Base-by-base conservation (phyloP, 495 filamentous ascomycete genomes). In the Aspergillus nidulans region DNA sequence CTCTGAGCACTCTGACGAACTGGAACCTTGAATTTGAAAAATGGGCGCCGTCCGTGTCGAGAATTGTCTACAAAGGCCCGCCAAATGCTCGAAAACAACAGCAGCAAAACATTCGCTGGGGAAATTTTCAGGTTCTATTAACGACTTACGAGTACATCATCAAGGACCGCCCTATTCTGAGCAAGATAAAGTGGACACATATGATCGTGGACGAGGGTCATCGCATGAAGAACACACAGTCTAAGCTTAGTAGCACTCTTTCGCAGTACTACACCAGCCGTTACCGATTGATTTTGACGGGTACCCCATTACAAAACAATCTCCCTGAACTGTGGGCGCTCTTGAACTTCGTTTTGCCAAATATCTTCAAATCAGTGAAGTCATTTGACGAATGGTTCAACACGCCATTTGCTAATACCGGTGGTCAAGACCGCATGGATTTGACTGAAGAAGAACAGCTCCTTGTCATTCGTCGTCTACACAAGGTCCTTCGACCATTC, bases 381-480 rank as follows among this genome's bases (percentile, higher is more conserved):
- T 96, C 91, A 8, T 98, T 98, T 63, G 94, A 98, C 69, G 94
- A 98, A 69, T 98, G 94, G 94, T 98, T 98, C 80, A 97, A 97
- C 70, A 97, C 94, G 3, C 94, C 94, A 0, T 98, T 98, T 68
- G 95, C 95, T 46, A 98, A 98, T 70, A 97, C 95, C 9, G 94
- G 94, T 71, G 86, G 88, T 44, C 91, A 97, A 68, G 94, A 98
- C 65, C 96, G 92, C 75, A 98, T 98, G 89, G 92, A 96, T 53
- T 78, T 98, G 53, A 92, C 88, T 10, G 94, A 98, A 91, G 94
- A 98, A 95, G 95, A 98, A 70, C 90, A 95, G 65, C 81, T 98
- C 71, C 89, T 98, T 58, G 90, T 98, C 61, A 98, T 98, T 80
- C 89, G 92, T 66, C 92, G 94, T 75, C 79, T 98, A 56, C 94